Evolutionary conservation across 2,329 filamentous ascomycete genomes (phyloP).

Genomic region (Exophiala spinifera): DNA sequence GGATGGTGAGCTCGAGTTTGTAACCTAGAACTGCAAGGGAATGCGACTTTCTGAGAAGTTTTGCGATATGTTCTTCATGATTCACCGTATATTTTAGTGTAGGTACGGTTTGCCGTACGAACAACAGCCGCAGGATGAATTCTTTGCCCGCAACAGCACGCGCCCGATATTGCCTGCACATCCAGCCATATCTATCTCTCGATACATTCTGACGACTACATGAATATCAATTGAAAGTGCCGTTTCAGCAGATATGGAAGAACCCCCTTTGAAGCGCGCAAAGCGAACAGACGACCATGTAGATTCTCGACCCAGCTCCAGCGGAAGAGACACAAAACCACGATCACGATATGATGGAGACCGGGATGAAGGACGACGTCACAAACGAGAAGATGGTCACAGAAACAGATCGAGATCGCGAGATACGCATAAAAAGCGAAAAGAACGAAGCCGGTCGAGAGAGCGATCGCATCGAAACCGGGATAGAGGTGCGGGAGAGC

Average conservation of each 20-base stretch:
- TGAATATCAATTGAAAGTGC: background rate
- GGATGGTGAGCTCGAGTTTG: too few relatives aligned
- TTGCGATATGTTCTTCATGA: too few relatives aligned
- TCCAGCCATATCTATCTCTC: background rate
- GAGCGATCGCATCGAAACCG: slow-evolving; percentile 33
- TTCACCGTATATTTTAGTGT: too few relatives aligned
- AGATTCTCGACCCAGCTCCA: slow-evolving; percentile 38
- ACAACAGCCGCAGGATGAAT: background rate
- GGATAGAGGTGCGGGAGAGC: slow-evolving; percentile 36
- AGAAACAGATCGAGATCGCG: slow-evolving; percentile 25
- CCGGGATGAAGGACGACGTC: slow-evolving; percentile 14
- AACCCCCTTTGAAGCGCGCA: slow-evolving; percentile 52
- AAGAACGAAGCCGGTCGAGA: slow-evolving; percentile 44
- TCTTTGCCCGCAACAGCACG: background rate
- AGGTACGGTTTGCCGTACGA: too few relatives aligned
- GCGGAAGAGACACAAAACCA: slow-evolving; percentile 33
- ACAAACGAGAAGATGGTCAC: slow-evolving; percentile 20
- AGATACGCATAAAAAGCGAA: slow-evolving; percentile 35
- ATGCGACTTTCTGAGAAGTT: too few relatives aligned
- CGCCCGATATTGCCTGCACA: background rate
- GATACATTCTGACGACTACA: background rate
- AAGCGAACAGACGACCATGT: slow-evolving; percentile 49
- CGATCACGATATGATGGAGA: slow-evolving; percentile 24
- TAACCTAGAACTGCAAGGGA: too few relatives aligned
- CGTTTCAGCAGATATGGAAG: slow-evolving; percentile 43